Percentiles rank a stretch among this genome's conserved stretches.
These are phyloP conservation scores for Yamadazyma atlantica DNA, from an alignment of 1,139 yeast species.

Conservation along the genomic window DNA sequence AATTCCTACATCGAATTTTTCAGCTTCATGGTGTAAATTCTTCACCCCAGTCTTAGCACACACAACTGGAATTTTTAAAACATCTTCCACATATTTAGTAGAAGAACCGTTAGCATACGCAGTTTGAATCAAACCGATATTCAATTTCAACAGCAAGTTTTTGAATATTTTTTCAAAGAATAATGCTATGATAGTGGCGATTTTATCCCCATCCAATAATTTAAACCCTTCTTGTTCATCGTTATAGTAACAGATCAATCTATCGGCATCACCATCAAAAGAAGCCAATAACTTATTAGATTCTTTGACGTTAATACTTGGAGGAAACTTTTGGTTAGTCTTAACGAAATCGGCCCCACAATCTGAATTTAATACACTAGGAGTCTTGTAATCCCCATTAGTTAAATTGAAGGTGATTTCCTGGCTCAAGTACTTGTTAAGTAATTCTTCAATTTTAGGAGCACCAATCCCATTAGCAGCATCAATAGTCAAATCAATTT, in stretches of 20 bases:
- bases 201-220: slow-evolving; percentile 90
- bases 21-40: slow-evolving; percentile 88
- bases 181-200: slow-evolving; percentile 79
- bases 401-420: slow-evolving; percentile 49
- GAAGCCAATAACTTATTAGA: slow-evolving; percentile 64
- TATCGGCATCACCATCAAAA: slow-evolving; percentile 97
- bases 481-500: slow-evolving; percentile 63
- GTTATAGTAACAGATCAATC: slow-evolving; percentile 81
- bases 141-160: slow-evolving; percentile 37
- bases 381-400: slow-evolving; percentile 58
- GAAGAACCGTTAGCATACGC: slow-evolving; percentile 97
- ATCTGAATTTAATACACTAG: slow-evolving; percentile 62
- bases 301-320: slow-evolving; percentile 38
- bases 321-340: slow-evolving; percentile 79
- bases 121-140: slow-evolving; percentile 90
- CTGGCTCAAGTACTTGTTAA: slow-evolving; percentile 40
- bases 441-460: slow-evolving; percentile 58
- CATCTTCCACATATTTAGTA: slow-evolving; percentile 64
- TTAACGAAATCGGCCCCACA: slow-evolving; percentile 98
- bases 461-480: slow-evolving; percentile 97
- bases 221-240: slow-evolving; percentile 51
- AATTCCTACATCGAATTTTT: slow-evolving; percentile 82
- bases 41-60: slow-evolving; percentile 97
- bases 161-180: slow-evolving; percentile 56
- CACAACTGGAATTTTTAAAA: slow-evolving; percentile 71